Base-by-base conservation (phyloP, 2,329 filamentous ascomycete species). In the Ophiostoma perfectum region DNA sequence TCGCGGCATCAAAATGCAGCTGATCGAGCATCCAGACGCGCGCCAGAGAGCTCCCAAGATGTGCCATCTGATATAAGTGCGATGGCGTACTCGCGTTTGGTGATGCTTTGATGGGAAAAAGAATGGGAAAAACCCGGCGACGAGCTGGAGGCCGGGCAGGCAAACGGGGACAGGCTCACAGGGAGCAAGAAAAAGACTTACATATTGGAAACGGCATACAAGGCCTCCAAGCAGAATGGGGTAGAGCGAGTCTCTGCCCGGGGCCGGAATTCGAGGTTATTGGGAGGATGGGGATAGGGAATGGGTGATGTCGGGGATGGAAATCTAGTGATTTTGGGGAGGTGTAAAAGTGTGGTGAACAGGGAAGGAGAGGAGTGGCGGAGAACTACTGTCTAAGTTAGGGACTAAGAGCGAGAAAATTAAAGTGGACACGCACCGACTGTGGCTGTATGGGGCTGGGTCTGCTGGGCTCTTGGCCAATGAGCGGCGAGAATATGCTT, bases 261-360 rank as follows among this genome's bases (percentile, higher is more conserved):
- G 27, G 64, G 66, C 60, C 18, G 45, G 66, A 58, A 44, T 63
- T n/a, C 12, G 66, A 11, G 38, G 68, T 60, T 39, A 27, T 65
- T 68, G 52, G 66, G 39, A 55, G 64, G 49, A 49, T 62, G 68
- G 49, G 45, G 65, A 41, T 64, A 52, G 36, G 63, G 47, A 68
- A 67, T 69, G 58, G 65, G 66, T 55, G 63, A 52, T 62, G 67
- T 65, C 58, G 65, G 65, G 47, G 45, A 65, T 62, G 70, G 70
- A 66, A 69, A 69, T 69, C 64, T 67, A 68, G 68, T 45, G 66
- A 67, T 66, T 67, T 64, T 69, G 44, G 49, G 66, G 67, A 69
- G 66, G 70, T 69, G 69, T 72, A 70, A 66, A 65, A 68, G 67
- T 52, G 52, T 70, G 68, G 65, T 71, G 66, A 71, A 67, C 64